A percentile compares a stretch with the other conserved stretches of the same genome.
These are phyloP conservation scores for Vinca minor DNA, from an alignment of 257 asterid species.

Conservation along the genomic window DNA sequence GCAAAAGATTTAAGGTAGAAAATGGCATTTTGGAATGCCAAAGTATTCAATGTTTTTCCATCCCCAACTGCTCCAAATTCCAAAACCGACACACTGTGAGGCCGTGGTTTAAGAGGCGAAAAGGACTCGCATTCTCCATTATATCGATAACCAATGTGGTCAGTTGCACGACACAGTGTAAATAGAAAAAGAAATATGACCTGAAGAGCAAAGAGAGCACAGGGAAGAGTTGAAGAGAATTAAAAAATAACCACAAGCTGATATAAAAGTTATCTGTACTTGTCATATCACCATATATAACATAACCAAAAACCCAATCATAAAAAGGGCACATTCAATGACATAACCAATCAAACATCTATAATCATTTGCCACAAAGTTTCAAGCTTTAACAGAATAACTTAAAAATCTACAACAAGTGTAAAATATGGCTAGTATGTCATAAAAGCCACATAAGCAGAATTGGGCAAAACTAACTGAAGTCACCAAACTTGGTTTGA, in stretches of 20 bases:
- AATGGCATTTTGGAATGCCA: slow-evolving; percentile 94
- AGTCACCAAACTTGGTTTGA: not conserved
- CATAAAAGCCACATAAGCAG: not conserved
- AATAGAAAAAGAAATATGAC: slow-evolving; percentile 55
- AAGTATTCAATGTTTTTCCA: slow-evolving; percentile 74
- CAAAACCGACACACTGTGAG: slow-evolving; percentile 90
- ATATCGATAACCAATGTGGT: slow-evolving; percentile 23
- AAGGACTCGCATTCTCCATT: slow-evolving; percentile 61
- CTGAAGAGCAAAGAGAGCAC: slow-evolving; percentile 39
- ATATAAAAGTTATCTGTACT: no score
- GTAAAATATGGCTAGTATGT: no score
- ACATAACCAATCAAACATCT: no score
- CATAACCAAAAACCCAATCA: no score
- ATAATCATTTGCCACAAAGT: no score
- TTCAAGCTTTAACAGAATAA: not conserved
- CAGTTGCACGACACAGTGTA: slow-evolving; percentile 24
- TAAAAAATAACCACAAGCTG: no score
- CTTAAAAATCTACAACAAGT: not conserved
- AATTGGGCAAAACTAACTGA: not conserved
- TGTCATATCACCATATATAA: no score
- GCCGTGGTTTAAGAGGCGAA: slow-evolving; percentile 73
- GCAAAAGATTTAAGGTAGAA: slow-evolving; percentile 89
- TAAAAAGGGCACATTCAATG: no score
- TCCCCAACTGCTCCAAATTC: slow-evolving; percentile 97
- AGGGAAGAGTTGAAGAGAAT: slow-evolving; percentile 8